These are phyloP conservation scores for Penicillium steckii DNA, from an alignment of 495 filamentous ascomycete genomes.

Conservation along the genomic window DNA sequence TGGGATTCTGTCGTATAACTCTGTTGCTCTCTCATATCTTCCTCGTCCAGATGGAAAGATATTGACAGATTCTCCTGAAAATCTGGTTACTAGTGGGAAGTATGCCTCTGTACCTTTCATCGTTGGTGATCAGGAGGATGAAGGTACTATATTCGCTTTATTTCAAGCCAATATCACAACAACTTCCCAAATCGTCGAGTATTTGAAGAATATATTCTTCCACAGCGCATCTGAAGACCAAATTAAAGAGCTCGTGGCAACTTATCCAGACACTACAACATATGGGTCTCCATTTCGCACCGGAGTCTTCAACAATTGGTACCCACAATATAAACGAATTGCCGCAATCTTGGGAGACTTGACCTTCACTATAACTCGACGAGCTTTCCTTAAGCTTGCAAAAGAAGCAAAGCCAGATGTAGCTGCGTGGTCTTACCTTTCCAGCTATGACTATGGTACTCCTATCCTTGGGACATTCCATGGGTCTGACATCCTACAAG, in stretches of 20 bases:
- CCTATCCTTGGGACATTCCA: constrained; percentile 74
- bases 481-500: constrained; percentile 62
- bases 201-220: constrained; percentile 58
- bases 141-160: constrained; percentile 62
- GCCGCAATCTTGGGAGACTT: constrained; percentile 74
- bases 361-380: constrained; percentile 63
- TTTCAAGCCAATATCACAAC: constrained; percentile 64
- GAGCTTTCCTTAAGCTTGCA: constrained; percentile 50
- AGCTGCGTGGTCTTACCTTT: constrained; percentile 68
- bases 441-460: constrained; percentile 65
- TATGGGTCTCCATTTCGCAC: constrained; percentile 67
- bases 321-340: constrained; percentile 73
- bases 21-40: constrained; percentile 62
- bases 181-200: constrained; percentile 54
- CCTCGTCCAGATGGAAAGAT: constrained; percentile 62
- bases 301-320: constrained; percentile 59
- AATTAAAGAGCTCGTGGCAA: constrained; percentile 52
- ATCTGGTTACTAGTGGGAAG: constrained; percentile 43
- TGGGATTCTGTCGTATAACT: constrained; percentile 59
- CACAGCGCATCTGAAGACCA: constrained; percentile 40
- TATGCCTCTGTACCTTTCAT: constrained; percentile 62
- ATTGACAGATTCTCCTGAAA: constrained; percentile 55
- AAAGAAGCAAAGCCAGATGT: constrained; percentile 49
- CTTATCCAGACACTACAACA: constrained; percentile 49
- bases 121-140: constrained; percentile 58